Evolutionary conservation across 1,284 basidiomycete species (phyloP), one percentile per base, ranked within the genome.

Genomic region (Erythrobasidium hasegawianum): DNA sequence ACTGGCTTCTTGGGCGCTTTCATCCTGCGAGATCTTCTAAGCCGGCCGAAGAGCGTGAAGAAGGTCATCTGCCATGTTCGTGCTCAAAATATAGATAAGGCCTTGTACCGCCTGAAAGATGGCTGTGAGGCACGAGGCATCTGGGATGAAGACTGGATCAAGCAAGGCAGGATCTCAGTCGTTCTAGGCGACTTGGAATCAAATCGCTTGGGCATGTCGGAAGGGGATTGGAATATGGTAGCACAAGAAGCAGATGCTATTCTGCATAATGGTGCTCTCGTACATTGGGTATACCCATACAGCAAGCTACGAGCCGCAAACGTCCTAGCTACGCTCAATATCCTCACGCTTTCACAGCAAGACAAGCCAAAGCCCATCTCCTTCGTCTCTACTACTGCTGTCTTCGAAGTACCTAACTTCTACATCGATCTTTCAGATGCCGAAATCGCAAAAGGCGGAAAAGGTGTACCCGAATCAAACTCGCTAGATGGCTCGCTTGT

Each of bases 241-340:
- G 84, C 87, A 0, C 75, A 80, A 33, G 88, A 95, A 76, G 85
- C 87, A 0, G 93, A 97, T 76, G 86, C 86, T 1, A 82, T 99
- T 29, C 76, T 98, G 62, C 96, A 98, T 78, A 99, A 99, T 74
- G 96, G 96, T 52, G 96, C 96, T 22, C 80, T 98, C 76, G 96
- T 92, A 72, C 96, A 98, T 76, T 99, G 96, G 96, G 91, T 98
- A 1, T 98, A 97, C 78, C 92, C 94, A 0, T 99, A 99, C 79
- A 87, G 91, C 76, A 92, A 88, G 78, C 83, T 99, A 40, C 88
- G 94, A 16, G 83, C 87, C 0, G 85, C 94, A 27, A 99, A 98
- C 76, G 96, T 98, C 13, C 76, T 94, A 2, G 87, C 89, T 0
- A 98, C 96, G 1, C 75, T 97, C 62, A 88, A 88, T 1, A 86